phyloP scores from a whole-genome alignment of 2,329 filamentous ascomycete genomes.

The Lachnellula occidentalis region DNA sequence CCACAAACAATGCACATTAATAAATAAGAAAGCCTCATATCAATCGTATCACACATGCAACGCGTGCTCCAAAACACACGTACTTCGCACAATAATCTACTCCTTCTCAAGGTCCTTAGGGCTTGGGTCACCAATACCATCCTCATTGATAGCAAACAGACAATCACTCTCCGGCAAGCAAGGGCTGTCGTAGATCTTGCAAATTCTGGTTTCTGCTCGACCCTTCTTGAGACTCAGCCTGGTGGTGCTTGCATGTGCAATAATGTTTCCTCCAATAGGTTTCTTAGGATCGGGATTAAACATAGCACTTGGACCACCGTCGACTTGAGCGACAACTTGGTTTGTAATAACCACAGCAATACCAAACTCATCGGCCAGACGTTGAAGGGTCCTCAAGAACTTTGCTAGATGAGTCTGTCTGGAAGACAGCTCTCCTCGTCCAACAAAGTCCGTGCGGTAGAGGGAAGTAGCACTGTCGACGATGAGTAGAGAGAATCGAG shows the following conservation, averaged over 20 bases:
- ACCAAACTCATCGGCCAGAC: conserved; percentile 77
- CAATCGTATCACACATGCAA: conserved; percentile 1
- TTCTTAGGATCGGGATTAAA: conserved; percentile 99
- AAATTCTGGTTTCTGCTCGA: conserved; percentile 88
- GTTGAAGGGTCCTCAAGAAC: conserved; percentile 79
- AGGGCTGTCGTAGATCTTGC: conserved; percentile 98
- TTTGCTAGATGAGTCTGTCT: conserved; percentile 84
- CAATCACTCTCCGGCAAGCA: conserved; percentile 96
- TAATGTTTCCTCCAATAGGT: conserved; percentile 97
- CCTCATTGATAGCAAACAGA: conserved; percentile 93
- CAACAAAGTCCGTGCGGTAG: conserved; percentile 93
- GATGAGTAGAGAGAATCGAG: conserved; percentile 88
- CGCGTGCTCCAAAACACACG: neutral
- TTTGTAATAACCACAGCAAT: conserved; percentile 99
- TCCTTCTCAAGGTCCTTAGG: conserved; percentile 95
- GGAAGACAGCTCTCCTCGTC: conserved; percentile 93
- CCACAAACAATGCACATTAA: conserved; percentile 16
- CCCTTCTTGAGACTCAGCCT: conserved; percentile 94
- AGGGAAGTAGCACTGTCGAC: conserved; percentile 94
- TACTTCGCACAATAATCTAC: conserved; percentile 11
- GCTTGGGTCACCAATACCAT: conserved; percentile 91
- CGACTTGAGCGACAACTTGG: conserved; percentile 96
- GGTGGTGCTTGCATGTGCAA: conserved; percentile 94
- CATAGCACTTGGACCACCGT: conserved; percentile 94
- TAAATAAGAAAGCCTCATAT: conserved; percentile 13